These are phyloP conservation scores for Oldenlandia corymbosa DNA, from an alignment of 257 asterid genomes.

Conservation along the genomic window DNA sequence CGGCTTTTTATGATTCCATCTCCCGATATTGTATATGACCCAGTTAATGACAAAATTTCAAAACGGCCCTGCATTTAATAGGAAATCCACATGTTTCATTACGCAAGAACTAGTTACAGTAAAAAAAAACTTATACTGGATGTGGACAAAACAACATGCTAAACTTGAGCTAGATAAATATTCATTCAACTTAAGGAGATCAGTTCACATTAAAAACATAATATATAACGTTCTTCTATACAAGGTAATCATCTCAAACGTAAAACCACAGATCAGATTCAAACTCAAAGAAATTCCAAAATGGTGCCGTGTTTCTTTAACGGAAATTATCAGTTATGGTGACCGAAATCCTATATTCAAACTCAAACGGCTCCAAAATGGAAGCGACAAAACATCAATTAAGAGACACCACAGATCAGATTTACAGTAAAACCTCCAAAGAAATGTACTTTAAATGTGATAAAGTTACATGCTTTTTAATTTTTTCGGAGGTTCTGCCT, in stretches of 20 bases:
- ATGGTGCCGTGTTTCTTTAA: not conserved
- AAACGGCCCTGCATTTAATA: constrained; percentile 82
- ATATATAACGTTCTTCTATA: not conserved
- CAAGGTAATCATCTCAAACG: not conserved
- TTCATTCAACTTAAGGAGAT: not conserved
- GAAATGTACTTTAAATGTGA: not conserved
- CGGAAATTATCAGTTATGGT: not conserved
- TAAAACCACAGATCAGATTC: not conserved
- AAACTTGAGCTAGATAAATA: not conserved
- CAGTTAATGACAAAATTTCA: constrained; percentile 75
- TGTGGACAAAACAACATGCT: not conserved
- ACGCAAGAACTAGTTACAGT: not conserved
- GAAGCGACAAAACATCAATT: not conserved
- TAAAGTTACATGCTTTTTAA: not conserved
- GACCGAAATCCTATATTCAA: not conserved
- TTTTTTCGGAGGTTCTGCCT: not conserved
- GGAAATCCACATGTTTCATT: not conserved
- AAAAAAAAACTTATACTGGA: not conserved
- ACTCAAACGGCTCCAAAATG: not conserved
- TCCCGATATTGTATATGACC: constrained; percentile 68
- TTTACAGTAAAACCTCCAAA: not conserved
- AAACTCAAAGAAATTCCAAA: not conserved
- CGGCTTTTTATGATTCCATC: constrained; percentile 59
- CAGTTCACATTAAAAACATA: not conserved
- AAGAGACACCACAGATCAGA: not conserved